Evolutionary conservation across 2,329 filamentous ascomycete genomes (phyloP), one percentile per base, ranked within the genome.

Genomic region (Immersiporthe knoxdaviesiana): DNA sequence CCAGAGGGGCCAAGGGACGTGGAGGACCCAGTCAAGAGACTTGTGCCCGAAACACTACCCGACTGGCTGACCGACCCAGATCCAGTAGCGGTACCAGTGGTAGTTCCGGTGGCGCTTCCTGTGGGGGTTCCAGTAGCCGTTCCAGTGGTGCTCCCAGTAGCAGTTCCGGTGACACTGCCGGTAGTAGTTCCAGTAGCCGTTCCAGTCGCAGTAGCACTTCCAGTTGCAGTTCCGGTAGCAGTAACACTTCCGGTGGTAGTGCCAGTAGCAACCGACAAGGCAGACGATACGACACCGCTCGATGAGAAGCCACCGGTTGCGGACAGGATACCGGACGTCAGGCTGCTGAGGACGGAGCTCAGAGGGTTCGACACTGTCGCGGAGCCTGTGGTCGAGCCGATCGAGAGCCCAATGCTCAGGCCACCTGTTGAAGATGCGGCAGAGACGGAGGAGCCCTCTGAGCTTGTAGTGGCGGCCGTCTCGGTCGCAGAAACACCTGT

Each of bases 341-440:
- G 10, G 24, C 39, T 66, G 52, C 16, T 35, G 4, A 44, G 0
- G 27, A 59, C 16, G n/a, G 52, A 66, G 64, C 54, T 66, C 35
- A 66, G 35, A 7, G 27, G 35, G 21, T 65, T 44, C 11, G 63
- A 32, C 7, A 18, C 27, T 21, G 18, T 18, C 18, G 63, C 39
- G 24, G 27, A 7, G 14, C 68, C 68, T 35, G 68, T 70, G 27
- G 60, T 54, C 16, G 68, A 61, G 18, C 68, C 68, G 24, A 65
- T 68, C 21, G 39, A 44, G 27, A 44, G 41, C 8, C 37, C 60
- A 50, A 47, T 63, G 44, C 44, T 47, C 8, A 47, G 44, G 21
- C 44, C 44, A 63, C 11, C 27, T 27, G 39, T 30, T 44, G 39
- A 54, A 30, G 24, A 16, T 12, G 4, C 10, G 50, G n/a, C 39